Conservation (phyloP, 164 flowering plant genomes). For the Euptelea pleiosperma region DNA sequence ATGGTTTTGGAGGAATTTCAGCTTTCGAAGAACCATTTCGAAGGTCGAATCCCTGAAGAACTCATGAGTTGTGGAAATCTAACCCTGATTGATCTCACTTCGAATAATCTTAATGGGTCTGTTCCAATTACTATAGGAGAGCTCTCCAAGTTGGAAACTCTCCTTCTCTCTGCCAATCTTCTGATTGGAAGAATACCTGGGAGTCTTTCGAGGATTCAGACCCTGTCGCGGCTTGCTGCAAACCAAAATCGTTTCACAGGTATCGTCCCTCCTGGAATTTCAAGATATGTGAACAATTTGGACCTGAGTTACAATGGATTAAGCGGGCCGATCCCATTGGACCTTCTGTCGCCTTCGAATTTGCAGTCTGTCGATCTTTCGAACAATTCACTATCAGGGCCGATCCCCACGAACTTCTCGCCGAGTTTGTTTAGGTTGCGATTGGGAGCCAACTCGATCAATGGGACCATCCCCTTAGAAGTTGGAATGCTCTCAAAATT, state of each 20-base stretch:
- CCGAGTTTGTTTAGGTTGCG: constrained; percentile 49
- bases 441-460: constrained; percentile 46
- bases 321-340: constrained; percentile 46
- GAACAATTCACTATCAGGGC: constrained; percentile 41
- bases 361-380: constrained; percentile 53
- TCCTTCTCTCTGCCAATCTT: constrained; percentile 46
- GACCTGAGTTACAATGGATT: constrained; percentile 63
- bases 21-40: constrained; percentile 30
- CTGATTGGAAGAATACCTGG: constrained; percentile 50
- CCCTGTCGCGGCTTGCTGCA: constrained; percentile 58
- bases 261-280: constrained; percentile 40
- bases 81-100: constrained; percentile 49
- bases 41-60: constrained; percentile 34
- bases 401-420: constrained; percentile 42
- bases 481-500: constrained; percentile 27
- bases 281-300: constrained; percentile 28
- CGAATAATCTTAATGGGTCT: constrained; percentile 39
- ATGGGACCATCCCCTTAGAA: constrained; percentile 35
- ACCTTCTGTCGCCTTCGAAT: constrained; percentile 35
- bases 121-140: constrained; percentile 37
- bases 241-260: constrained; percentile 49
- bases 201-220: constrained; percentile 27
- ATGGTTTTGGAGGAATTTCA: constrained; percentile 37
- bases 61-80: constrained; percentile 35
- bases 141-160: constrained; percentile 40